These are phyloP conservation scores for Hansenula anomala DNA, from an alignment of 1,139 yeast species.

Conservation along the genomic window DNA sequence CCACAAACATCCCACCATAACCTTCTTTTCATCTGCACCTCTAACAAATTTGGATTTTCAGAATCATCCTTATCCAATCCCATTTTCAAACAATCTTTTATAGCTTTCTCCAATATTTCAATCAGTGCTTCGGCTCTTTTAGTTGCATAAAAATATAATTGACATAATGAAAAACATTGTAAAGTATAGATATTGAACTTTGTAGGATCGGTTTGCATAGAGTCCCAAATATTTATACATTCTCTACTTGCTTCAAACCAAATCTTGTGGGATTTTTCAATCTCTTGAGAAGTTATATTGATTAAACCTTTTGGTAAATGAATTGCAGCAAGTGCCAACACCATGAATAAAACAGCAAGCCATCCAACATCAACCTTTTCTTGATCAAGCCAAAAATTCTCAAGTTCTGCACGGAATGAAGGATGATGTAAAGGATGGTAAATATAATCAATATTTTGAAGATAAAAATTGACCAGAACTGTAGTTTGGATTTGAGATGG, in stretches of 20 bases:
- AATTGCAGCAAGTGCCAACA: slow-evolving; percentile 24
- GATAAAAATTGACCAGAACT: slow-evolving; percentile 21
- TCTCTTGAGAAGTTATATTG: slow-evolving; percentile 18
- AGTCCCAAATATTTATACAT: slow-evolving; percentile 18
- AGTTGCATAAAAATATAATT: slow-evolving; percentile 26
- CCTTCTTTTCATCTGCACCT: slow-evolving; percentile 27
- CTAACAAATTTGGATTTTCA: slow-evolving; percentile 20
- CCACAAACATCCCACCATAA: slow-evolving; percentile 32
- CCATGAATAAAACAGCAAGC: slow-evolving; percentile 24
- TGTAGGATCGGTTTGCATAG: slow-evolving; percentile 10
- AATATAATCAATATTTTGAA: slow-evolving; percentile 25
- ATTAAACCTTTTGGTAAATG: slow-evolving; percentile 25
- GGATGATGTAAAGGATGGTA: slow-evolving; percentile 27
- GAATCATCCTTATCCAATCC: slow-evolving; percentile 22
- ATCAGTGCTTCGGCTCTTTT: slow-evolving; percentile 25
- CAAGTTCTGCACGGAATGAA: slow-evolving; percentile 19
- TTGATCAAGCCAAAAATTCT: slow-evolving; percentile 18
- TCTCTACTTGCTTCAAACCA: slow-evolving; percentile 26
- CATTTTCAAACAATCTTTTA: slow-evolving; percentile 23
- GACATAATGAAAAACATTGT: slow-evolving; percentile 27
- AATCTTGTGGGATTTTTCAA: slow-evolving; percentile 21
- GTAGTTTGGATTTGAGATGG: slow-evolving; percentile 20
- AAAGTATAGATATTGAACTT: slow-evolving; percentile 19
- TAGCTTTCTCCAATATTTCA: slow-evolving; percentile 21
- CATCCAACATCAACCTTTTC: slow-evolving; percentile 23